Conservation (phyloP, 768 basidiomycete genomes). For the Mycena rosella region DNA sequence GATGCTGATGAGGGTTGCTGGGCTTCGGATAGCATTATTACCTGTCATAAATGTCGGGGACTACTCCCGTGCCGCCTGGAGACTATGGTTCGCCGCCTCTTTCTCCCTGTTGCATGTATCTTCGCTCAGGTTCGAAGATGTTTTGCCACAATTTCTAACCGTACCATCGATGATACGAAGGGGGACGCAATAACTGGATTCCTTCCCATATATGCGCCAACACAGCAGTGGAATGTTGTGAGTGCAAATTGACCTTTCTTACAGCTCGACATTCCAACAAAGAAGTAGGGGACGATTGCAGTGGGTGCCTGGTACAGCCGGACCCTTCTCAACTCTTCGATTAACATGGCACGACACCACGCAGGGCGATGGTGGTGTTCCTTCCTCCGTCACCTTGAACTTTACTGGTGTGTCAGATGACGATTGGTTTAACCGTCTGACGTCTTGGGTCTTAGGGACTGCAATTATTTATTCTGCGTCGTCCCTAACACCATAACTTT, state of each 20-base stretch:
- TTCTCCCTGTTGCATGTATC: constrained; percentile 3
- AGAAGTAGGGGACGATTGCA: constrained; percentile 9
- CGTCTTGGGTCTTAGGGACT: neutral
- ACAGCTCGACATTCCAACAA: neutral
- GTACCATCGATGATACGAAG: constrained; percentile 22
- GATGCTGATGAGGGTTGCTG: neutral
- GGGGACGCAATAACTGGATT: constrained; percentile 19
- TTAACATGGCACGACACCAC: constrained; percentile 13
- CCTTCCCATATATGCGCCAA: constrained; percentile 6
- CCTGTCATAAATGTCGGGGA: neutral
- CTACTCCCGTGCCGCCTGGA: neutral
- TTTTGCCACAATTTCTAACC: constrained; percentile 7
- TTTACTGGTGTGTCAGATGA: constrained; percentile 3
- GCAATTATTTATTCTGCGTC: constrained; percentile 16
- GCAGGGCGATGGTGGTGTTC: constrained; percentile 8
- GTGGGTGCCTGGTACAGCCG: constrained; percentile 14
- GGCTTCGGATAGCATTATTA: neutral
- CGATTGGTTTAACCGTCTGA: neutral
- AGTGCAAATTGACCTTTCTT: neutral
- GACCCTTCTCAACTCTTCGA: constrained; percentile 5
- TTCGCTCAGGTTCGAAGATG: constrained; percentile 2
- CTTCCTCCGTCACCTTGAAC: constrained; percentile 14
- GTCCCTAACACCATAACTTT: constrained; percentile 7
- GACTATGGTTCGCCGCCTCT: neutral
- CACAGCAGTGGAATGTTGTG: neutral